Evolutionary conservation across 345 rosid species (phyloP), one percentile per base, ranked within the genome.

Genomic region (Dipteronia sinensis): DNA sequence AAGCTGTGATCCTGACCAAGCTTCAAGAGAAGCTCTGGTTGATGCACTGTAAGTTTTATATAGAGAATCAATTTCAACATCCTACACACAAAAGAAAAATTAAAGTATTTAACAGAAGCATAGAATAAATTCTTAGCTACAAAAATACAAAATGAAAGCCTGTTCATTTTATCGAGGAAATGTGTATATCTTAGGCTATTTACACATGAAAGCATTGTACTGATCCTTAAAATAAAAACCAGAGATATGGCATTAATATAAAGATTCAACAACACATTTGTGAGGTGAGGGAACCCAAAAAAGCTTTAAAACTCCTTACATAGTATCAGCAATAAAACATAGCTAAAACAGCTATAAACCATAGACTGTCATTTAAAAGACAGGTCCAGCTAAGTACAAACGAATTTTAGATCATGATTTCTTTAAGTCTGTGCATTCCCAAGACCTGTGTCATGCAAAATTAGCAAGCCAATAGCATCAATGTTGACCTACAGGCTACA

Each of bases 1-100:
- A 82, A 92, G 88, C 92, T 86, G 91, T 69, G 87, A 86, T 68
- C 91, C 94, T 29, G 94, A 89, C 99, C 99, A 95, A 63, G 91
- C 91, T 92, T 92, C 97, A 31, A 95, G 94, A 81, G 98, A 93
- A 4, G 47, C 79, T 78, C 90, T 87, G 51, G 97, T 93, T 72
- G 90, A 83, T 53, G 86, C 72, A 65, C 95, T 85, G 82, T 90
- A 93, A 76, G 81, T 86, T 87, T 83, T 90, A 77, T 92, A 93
- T 65, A 87, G 88, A 70, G 87, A 74, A 80, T 90, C 90, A 76
- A 95, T 87, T 82, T 93, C 92, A 71, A 91, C 76, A 71, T 87
- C 97, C 99, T 95, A 79, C 74, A 82, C 2, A 82, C 66, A 73
- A 38, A 79, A 71, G 79, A 25, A 65, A 42, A 7, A 42, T 46